Evolutionary conservation across 176 grass and related monocot genomes (phyloP), one percentile per base, ranked within the genome.

Genomic region (Carex myosuroides): DNA sequence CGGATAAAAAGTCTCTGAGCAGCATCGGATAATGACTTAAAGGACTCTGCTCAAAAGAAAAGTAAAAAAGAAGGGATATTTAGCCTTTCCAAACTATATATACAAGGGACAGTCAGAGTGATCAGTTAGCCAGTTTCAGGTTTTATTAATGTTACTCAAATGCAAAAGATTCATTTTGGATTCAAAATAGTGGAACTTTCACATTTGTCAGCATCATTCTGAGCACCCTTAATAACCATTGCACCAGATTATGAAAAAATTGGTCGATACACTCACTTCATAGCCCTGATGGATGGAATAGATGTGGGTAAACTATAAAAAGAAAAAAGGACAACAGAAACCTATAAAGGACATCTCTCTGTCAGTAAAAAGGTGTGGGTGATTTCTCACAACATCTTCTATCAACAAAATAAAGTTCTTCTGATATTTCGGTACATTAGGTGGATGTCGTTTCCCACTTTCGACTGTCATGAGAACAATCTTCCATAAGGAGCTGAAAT

Each of bases 1-100:
- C 91, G 94, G 65, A 98, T 83, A 65, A 98, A 98, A 87, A 98
- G 95, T n/a, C 86, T 80, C 87, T 98, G 95, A 30, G 22, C 86
- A 83, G 89, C 91, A 90, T 93, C 70, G 13, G 88, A 90, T 66
- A 98, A 86, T 6, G 65, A 91, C 21, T 88, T 88, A 82, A 98
- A 91, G 82, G 86, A 90, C 58, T 80, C 92, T 98, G 89, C 81
- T 82, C 41, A 86, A 67, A 61, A 69, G 79, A 62, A 87, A 13
- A 89, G 29, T n/a, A 5, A 37, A 65, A 65, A 33, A 42, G 0
- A 9, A 10, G 3, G 22, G 32, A 76, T 30, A 55, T 55, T 74
- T 54, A 75, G 21, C 21, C 12, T 75, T 55, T 54, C 12, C 13
- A 55, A 76, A 54, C 1, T 14, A 76, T 54, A 76, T 17, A 29